A percentile compares a stretch with the other conserved stretches of the same genome.
Conservation (phyloP, 768 basidiomycete genomes). For the Suillus subluteus region DNA sequence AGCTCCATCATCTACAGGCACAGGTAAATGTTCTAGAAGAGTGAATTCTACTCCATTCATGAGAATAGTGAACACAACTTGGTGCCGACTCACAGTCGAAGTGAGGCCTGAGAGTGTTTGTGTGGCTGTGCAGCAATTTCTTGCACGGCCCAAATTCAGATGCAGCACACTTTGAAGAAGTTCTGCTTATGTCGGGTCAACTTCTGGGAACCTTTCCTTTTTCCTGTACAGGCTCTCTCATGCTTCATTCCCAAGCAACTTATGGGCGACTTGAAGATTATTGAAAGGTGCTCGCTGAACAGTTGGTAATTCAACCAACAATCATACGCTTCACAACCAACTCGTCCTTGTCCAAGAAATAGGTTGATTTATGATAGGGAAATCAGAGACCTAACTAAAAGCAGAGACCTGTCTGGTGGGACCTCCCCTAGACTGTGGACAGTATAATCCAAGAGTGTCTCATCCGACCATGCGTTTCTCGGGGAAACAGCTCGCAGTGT, state of each 20-base stretch:
- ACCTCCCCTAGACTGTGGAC: neutral
- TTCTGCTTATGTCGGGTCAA: neutral
- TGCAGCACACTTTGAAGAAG: neutral
- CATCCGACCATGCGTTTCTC: constrained; percentile 1
- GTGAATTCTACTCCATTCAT: too few species aligned
- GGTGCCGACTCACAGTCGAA: too few species aligned
- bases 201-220: neutral
- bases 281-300: neutral
- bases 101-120: constrained; percentile 3
- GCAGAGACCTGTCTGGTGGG: neutral
- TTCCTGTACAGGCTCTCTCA: neutral
- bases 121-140: neutral
- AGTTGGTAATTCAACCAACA: neutral
- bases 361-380: neutral
- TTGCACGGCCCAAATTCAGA: too few species aligned
- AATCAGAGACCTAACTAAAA: neutral
- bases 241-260: neutral
- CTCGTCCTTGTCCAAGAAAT: neutral
- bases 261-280: neutral
- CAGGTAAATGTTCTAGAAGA: constrained; percentile 5
- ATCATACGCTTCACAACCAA: neutral
- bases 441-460: neutral
- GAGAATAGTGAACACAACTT: too few species aligned
- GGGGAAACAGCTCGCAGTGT: constrained; percentile 5
- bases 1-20: constrained; percentile 18